Percentiles rank a stretch among this genome's conserved stretches.
Conservation (phyloP, 495 filamentous ascomycete species). For the Penicillium canariense region DNA sequence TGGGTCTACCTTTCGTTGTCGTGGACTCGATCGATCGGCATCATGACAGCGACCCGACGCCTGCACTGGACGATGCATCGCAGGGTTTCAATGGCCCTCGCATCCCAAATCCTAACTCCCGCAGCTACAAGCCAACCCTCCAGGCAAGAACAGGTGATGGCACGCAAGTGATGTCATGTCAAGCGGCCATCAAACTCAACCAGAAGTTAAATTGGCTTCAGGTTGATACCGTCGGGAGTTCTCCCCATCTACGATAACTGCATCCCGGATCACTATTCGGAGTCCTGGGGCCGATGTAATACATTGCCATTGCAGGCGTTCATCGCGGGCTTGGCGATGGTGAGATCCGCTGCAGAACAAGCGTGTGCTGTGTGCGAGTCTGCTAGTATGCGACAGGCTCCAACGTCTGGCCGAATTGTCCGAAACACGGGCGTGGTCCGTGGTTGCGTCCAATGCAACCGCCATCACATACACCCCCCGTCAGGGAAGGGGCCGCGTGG, state of each 20-base stretch:
- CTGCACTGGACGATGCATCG: not conserved
- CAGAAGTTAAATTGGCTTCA: not conserved
- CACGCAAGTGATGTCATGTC: too few relatives aligned
- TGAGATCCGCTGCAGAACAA: not conserved
- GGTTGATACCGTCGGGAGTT: not conserved
- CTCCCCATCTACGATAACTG: not conserved
- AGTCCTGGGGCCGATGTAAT: not conserved
- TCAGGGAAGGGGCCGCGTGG: conserved; percentile 1
- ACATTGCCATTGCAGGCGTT: conserved; percentile 6
- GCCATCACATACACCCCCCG: conserved; percentile 1
- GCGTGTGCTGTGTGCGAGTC: not conserved
- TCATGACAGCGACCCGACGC: not conserved
- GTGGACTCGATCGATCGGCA: conserved; percentile 15
- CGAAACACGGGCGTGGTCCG: conserved; percentile 11
- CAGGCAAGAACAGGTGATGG: not conserved
- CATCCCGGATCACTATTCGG: not conserved
- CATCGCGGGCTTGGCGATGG: conserved; percentile 1
- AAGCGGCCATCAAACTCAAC: not conserved
- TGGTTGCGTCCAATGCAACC: conserved; percentile 12
- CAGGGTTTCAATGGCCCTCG: not conserved
- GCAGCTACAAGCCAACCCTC: not conserved
- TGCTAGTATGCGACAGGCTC: not conserved
- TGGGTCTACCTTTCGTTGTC: conserved; percentile 19
- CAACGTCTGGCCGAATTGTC: not conserved
- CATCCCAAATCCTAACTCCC: not conserved